A percentile compares a stretch with the other conserved stretches of the same genome.
phyloP scores from a whole-genome alignment of 257 asterid genomes.

The Henckelia pumila region DNA sequence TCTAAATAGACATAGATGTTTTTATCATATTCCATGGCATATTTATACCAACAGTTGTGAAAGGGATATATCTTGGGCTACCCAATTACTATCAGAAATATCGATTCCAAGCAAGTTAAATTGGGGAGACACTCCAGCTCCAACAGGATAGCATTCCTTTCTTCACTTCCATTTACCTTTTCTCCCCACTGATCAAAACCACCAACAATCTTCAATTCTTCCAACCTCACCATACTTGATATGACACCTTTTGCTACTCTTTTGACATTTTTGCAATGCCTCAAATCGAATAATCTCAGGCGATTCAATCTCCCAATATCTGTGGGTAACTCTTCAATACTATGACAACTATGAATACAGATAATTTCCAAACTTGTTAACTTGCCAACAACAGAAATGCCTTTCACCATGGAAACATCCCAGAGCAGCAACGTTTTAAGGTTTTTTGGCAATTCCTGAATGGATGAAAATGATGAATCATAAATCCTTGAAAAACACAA shows the following conservation, averaged over 20 bases:
- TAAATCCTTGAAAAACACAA: background rate
- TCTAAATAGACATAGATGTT: too few species aligned
- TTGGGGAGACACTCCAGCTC: background rate
- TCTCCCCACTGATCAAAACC: background rate
- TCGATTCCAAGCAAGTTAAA: background rate
- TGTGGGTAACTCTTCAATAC: background rate
- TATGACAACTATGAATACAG: accelerated
- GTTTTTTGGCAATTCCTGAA: background rate
- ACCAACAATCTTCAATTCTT: background rate
- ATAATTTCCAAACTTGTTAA: constrained; percentile 6
- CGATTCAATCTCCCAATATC: background rate
- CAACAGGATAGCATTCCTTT: background rate
- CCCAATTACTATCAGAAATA: background rate
- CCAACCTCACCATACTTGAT: background rate
- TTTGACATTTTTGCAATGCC: background rate
- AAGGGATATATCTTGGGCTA: background rate
- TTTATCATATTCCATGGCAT: too few species aligned
- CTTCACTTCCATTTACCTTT: background rate
- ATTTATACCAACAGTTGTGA: too few species aligned
- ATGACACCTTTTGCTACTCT: background rate
- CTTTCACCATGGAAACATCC: background rate
- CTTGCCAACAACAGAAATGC: background rate
- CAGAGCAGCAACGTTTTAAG: background rate
- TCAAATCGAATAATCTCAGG: background rate
- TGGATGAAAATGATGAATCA: background rate